Evolutionary conservation across 2,329 filamentous ascomycete species (phyloP).

Genomic region (Blumeria hordei): DNA sequence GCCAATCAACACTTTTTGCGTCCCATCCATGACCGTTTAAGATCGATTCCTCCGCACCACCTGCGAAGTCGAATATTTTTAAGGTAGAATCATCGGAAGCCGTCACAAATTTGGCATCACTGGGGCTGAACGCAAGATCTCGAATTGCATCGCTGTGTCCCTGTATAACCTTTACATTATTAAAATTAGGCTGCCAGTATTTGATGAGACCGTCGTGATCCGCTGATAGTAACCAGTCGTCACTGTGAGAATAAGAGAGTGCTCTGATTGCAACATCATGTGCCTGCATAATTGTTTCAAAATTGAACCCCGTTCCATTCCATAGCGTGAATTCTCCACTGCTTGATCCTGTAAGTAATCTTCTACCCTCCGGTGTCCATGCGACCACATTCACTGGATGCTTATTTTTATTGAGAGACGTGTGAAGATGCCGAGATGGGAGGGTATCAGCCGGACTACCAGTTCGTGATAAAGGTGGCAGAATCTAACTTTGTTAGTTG

Average conservation of each 20-base stretch:
- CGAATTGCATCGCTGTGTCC: conserved; percentile 77
- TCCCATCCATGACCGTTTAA: conserved; percentile 95
- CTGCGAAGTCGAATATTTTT: conserved; percentile 91
- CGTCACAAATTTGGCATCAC: conserved; percentile 86
- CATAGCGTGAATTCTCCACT: conserved; percentile 96
- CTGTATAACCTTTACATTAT: conserved; percentile 87
- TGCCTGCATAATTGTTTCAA: conserved; percentile 97
- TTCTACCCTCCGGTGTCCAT: conserved; percentile 89
- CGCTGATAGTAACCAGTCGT: conserved; percentile 90
- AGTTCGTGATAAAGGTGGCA: conserved; percentile 56
- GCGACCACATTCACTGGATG: conserved; percentile 91
- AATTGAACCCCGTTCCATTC: conserved; percentile 98
- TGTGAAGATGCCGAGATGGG: conserved; percentile 85
- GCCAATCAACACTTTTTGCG: conserved; percentile 92
- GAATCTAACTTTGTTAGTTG: conserved; percentile 33
- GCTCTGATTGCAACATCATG: conserved; percentile 74
- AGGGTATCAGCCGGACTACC: conserved; percentile 63
- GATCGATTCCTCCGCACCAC: conserved; percentile 58
- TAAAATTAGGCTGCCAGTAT: conserved; percentile 98
- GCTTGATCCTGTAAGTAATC: conserved; percentile 76
- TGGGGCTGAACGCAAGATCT: conserved; percentile 81
- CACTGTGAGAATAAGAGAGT: conserved; percentile 73
- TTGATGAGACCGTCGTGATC: conserved; percentile 91
- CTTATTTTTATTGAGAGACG: conserved; percentile 95
- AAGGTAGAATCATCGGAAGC: conserved; percentile 82